Evolutionary conservation across 768 basidiomycete species (phyloP), one percentile per base, ranked within the genome.

Genomic region (Amanita rubescens): DNA sequence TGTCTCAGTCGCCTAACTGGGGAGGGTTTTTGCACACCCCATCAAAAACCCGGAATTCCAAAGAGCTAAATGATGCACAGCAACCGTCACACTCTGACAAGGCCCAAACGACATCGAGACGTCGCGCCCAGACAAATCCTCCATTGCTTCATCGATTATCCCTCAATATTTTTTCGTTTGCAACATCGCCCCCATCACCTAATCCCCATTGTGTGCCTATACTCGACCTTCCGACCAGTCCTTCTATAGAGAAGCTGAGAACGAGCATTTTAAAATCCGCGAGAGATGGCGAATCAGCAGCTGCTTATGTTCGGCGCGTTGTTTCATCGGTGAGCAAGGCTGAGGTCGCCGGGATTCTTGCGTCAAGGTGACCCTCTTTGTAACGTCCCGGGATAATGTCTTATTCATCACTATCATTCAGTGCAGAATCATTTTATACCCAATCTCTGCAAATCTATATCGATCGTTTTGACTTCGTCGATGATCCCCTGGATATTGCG

Each of bases 401-500:
- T 34, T 14, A 41, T 57, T 58, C 52, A 44, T 45, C 22, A n/a
- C 46, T 45, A 53, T 34, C 12, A 37, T 44, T 33, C 57, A 96
- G 94, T 60, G 74, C 79, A 37, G 90, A 93, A 54, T 62, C 71
- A 4, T 86, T 93, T 51, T 79, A 94, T 65, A 65, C 72, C 3
- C 70, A 76, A 51, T 86, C 93, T 3, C 75, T 97, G 47, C 75
- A 75, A 53, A 62, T 75, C 11, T 94, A 91, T 65, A 78, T 98
- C 56, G 71, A 72, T 43, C 77, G 76, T 39, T 98, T 97, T 65
- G 77, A 85, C 58, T 96, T 98, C 63, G 66, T 68, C 15, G 74
- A 78, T 43, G 84, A 92, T 60, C 87, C 96, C 9, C 76, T 99
- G 32, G 96, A 99, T 63, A 82, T 98, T 27, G 90, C 96, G 17